These are phyloP conservation scores for Endocarpon pusillum DNA, from an alignment of 495 filamentous ascomycete species.

Conservation along the genomic window DNA sequence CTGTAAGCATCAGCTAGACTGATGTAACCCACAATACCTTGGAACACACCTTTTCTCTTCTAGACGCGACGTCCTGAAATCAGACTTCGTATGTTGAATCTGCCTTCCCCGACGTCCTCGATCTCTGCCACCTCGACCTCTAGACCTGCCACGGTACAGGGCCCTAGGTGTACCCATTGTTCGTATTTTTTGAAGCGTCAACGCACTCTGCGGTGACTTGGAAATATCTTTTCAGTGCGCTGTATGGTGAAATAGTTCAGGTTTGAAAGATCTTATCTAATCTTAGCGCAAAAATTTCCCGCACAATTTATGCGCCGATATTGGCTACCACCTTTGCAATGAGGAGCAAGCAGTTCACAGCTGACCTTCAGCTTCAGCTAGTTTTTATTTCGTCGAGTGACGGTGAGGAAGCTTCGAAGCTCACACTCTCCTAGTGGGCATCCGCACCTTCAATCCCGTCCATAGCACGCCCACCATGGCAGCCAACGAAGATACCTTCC, in stretches of 20 bases:
- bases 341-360: too few relatives aligned
- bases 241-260: constrained; percentile 4
- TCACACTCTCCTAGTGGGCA: constrained; percentile 1
- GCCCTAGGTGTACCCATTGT: constrained; percentile 13
- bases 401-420: constrained; percentile 1
- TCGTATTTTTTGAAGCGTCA: background rate
- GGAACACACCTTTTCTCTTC: constrained; percentile 23
- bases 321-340: too few relatives aligned
- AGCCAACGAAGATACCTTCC: constrained; percentile 70
- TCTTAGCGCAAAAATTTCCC: constrained; percentile 37
- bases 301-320: too few relatives aligned
- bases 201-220: background rate
- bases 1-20: too few relatives aligned
- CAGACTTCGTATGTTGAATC: too few relatives aligned
- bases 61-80: constrained; percentile 23
- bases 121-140: constrained; percentile 21
- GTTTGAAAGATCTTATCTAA: constrained; percentile 30
- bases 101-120: constrained; percentile 14
- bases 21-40: too few relatives aligned
- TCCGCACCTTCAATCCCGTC: constrained; percentile 5
- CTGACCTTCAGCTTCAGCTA: background rate
- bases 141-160: too few relatives aligned
- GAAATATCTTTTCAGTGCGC: constrained; percentile 4
- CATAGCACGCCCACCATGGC: constrained; percentile 35
- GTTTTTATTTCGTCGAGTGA: constrained; percentile 4